Base-by-base conservation (phyloP, 2,329 filamentous ascomycete genomes). In the Aspergillus terreus region DNA sequence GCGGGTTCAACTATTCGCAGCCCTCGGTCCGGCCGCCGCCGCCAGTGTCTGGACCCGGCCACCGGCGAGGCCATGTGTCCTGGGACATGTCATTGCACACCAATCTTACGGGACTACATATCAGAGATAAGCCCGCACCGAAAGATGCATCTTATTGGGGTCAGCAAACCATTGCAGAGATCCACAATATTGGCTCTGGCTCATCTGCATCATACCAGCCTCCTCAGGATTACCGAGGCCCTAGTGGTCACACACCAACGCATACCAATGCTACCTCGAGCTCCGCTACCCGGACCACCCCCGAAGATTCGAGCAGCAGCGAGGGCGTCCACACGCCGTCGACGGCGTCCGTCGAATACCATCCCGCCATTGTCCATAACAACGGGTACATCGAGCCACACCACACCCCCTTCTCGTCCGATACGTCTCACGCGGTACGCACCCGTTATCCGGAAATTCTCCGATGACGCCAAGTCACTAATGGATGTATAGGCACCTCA, bases 281-380 rank as follows among this genome's bases (percentile, higher is more conserved):
- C 19, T 66, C 65, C 32, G 59, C 65, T 17, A 61, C 66, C 15
- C 70, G 73, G 36, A 72, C 68, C 14, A 76, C 74, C n/a, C 75
- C 76, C 1, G 74, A 76, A 58, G 75, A 76, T 58, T 76, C 74
- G 1, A 77, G 73, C 56, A 77, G 74, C 59, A 77, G 74, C 49
- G 76, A 78, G 53, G 74, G 73, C 14, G 73, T 77, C 2, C 70
- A 74, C 6, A 78, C 75, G 21, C 75, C 75, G 4, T 76, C 74
- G 6, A 75, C 72, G 23, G 70, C 75, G 11, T 70, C 72, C n/a
- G 65, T 74, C 25, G 75, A 77, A 50, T 76, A 77, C 49, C 71
- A 78, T 52, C 75, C 75, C 9, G 72, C 75, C 17, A 78, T 78
- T 55, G 71, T 77, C 52, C 71, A 75, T 46, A 76, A 73, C 60